Evolutionary conservation across 75 land plant species (phyloP).

Genomic region (Sequoiadendron giganteum): DNA sequence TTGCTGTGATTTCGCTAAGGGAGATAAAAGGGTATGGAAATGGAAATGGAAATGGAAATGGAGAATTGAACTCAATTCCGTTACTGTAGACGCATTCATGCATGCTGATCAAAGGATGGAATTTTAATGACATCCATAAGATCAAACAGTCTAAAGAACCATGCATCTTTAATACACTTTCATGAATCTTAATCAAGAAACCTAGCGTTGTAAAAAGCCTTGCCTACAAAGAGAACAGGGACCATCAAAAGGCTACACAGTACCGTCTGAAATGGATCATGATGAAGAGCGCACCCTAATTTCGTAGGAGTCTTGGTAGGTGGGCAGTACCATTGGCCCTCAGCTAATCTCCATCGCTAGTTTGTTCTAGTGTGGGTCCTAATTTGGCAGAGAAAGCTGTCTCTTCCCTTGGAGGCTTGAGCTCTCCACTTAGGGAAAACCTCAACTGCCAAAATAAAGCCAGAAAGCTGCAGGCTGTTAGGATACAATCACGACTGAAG

Average conservation of each 20-base stretch:
- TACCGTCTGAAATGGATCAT: neutral
- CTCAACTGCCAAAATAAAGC: neutral
- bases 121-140: no score
- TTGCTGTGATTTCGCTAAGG: neutral
- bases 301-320: neutral
- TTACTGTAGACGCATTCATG: neutral
- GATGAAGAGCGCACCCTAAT: neutral
- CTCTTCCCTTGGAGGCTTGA: neutral
- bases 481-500: neutral
- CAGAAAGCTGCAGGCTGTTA: neutral
- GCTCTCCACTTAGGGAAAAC: neutral
- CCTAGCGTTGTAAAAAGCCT: no score
- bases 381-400: neutral
- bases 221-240: neutral
- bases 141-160: no score
- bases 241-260: neutral
- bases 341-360: neutral
- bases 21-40: neutral
- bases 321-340: neutral
- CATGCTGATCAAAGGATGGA: neutral
- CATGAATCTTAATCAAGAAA: no score
- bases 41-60: no score
- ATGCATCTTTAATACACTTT: no score
- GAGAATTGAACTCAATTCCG: neutral
- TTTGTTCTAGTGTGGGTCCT: slow-evolving; percentile 1